Percentiles rank a stretch among this genome's conserved stretches.
Evolutionary conservation across 306 rosid species (phyloP).

Genomic region (Cicer pinnatifidum): DNA sequence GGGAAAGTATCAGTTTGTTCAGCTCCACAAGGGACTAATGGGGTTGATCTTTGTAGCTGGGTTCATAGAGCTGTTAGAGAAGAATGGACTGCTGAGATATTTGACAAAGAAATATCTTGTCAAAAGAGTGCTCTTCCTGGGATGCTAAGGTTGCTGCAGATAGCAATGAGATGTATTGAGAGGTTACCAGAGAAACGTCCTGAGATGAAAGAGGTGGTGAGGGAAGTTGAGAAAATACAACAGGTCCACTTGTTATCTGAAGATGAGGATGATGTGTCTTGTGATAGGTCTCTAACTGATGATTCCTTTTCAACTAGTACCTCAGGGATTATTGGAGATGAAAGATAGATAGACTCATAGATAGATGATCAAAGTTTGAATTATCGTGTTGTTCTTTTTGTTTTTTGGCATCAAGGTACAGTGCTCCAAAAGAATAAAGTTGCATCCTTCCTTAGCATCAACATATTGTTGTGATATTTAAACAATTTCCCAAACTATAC

Average conservation of each 20-base stretch:
- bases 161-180: conserved; percentile 70
- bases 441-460: not conserved
- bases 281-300: conserved; percentile 61
- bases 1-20: conserved; percentile 61
- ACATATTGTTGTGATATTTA: too few relatives aligned
- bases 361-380: not conserved
- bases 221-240: conserved; percentile 60
- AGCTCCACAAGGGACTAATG: conserved; percentile 61
- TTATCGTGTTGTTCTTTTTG: conserved; percentile 13
- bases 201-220: conserved; percentile 65
- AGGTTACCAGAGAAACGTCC: conserved; percentile 69
- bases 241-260: conserved; percentile 36
- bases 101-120: conserved; percentile 59
- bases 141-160: conserved; percentile 71
- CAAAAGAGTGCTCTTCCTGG: conserved; percentile 59
- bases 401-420: conserved; percentile 13
- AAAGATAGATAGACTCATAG: conserved; percentile 39
- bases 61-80: conserved; percentile 76
- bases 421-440: conserved; percentile 37
- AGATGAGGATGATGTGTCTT: conserved; percentile 58
- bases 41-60: conserved; percentile 69
- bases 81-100: conserved; percentile 93
- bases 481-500: too few relatives aligned
- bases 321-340: conserved; percentile 53
- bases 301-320: conserved; percentile 56